These are phyloP conservation scores for Alternaria atra DNA, from an alignment of 2,329 filamentous ascomycete genomes.

Conservation along the genomic window DNA sequence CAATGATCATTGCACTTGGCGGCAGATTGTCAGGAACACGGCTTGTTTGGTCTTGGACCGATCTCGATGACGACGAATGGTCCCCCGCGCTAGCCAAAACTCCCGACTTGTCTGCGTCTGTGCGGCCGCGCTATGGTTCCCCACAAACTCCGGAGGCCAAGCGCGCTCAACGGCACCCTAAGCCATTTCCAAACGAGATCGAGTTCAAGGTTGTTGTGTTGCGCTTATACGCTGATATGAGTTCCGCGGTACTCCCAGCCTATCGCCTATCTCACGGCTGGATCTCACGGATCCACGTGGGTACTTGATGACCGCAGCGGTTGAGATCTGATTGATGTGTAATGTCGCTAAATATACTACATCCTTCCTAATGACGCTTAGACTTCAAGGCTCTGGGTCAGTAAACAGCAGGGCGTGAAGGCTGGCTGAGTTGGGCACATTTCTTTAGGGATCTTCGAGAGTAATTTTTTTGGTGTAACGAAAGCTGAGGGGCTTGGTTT, in stretches of 20 bases:
- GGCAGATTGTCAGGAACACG: conserved; percentile 21
- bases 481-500: conserved; percentile 1
- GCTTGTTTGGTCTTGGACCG: conserved; percentile 15
- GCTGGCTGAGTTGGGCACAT: neutral
- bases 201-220: conserved; percentile 23
- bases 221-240: conserved; percentile 5
- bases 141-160: conserved; percentile 42
- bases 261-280: conserved; percentile 2
- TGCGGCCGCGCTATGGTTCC: conserved; percentile 40
- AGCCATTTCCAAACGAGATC: conserved; percentile 2
- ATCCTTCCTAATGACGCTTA: conserved; percentile 24
- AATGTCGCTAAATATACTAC: conserved; percentile 11
- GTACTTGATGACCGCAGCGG: neutral
- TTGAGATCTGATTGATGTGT: conserved; percentile 9
- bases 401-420: conserved; percentile 3
- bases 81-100: conserved; percentile 18
- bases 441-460: neutral
- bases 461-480: neutral
- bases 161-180: conserved; percentile 24
- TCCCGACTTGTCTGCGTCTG: conserved; percentile 10
- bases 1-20: conserved; percentile 26
- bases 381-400: neutral
- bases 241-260: conserved; percentile 6
- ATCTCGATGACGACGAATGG: conserved; percentile 22
- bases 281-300: conserved; percentile 14